Evolutionary conservation across 148 eudicot genomes (phyloP).

Genomic region (Chenopodium suecicum): DNA sequence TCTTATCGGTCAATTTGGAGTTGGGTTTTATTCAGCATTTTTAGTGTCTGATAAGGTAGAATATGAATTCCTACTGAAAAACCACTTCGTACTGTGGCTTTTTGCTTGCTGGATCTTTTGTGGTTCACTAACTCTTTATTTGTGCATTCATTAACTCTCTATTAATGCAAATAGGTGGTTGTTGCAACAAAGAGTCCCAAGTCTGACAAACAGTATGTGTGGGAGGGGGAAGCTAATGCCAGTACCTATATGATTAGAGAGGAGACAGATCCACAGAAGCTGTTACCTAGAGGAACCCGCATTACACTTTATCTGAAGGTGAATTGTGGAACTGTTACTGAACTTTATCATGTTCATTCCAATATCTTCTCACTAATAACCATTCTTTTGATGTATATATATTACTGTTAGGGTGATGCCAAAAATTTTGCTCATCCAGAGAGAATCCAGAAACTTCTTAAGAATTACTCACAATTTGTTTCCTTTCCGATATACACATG

Average conservation of each 20-base stretch:
- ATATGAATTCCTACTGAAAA: slow-evolving; percentile 16
- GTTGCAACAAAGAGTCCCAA: slow-evolving; percentile 91
- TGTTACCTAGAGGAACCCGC: slow-evolving; percentile 86
- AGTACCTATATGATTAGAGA: slow-evolving; percentile 84
- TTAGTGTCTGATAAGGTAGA: slow-evolving; percentile 78
- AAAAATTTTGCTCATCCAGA: slow-evolving; percentile 95
- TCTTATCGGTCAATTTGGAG: slow-evolving; percentile 98
- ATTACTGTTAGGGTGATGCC: slow-evolving; percentile 59
- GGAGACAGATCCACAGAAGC: slow-evolving; percentile 87
- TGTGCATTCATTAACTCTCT: too few species aligned
- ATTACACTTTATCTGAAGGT: slow-evolving; percentile 88
- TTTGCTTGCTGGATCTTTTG: not conserved
- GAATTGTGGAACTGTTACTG: not conserved
- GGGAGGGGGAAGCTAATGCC: slow-evolving; percentile 98
- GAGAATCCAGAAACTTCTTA: slow-evolving; percentile 78
- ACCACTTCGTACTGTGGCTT: not conserved
- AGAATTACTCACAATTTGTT: slow-evolving; percentile 96
- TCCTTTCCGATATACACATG: slow-evolving; percentile 97
- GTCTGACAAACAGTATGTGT: slow-evolving; percentile 91
- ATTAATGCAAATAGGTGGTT: slow-evolving; percentile 50
- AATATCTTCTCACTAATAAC: not conserved
- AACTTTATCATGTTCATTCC: not conserved
- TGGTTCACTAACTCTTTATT: not conserved
- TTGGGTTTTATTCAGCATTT: slow-evolving; percentile 97
- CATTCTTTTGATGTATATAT: not conserved